Evolutionary conservation across 78 protist species (phyloP).

Genomic region (Salpingoeca rosetta): DNA sequence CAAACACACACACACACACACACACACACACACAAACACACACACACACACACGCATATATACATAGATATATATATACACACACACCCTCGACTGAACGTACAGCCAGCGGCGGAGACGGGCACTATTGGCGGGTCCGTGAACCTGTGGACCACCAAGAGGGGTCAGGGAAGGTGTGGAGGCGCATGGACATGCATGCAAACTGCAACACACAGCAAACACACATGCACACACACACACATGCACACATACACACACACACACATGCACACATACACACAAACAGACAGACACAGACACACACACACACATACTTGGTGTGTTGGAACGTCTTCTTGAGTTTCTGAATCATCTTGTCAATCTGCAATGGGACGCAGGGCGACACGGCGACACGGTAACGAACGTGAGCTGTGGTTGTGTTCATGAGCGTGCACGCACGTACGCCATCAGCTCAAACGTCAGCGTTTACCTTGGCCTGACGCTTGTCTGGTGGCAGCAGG

Average conservation of each 20-base stretch:
- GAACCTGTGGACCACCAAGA: background rate
- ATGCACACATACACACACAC: too few relatives aligned
- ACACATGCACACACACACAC: background rate
- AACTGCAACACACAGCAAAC: background rate
- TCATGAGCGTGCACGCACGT: too few relatives aligned
- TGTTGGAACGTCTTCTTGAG: slow-evolving; percentile 12
- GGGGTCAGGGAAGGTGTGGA: background rate
- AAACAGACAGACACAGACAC: background rate
- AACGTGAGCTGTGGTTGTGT: too few relatives aligned
- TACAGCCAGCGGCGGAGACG: background rate
- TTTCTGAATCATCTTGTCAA: slow-evolving; percentile 7
- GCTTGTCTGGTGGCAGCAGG: slow-evolving; percentile 34
- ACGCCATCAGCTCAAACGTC: too few relatives aligned
- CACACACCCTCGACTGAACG: too few relatives aligned
- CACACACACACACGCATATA: too few relatives aligned
- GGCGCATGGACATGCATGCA: background rate
- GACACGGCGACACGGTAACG: too few relatives aligned
- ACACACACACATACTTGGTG: slow-evolving; percentile 43
- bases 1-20: too few relatives aligned
- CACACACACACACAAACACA: too few relatives aligned
- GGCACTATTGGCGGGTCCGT: background rate
- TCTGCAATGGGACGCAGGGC: background rate
- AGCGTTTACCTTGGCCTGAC: too few relatives aligned
- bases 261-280: background rate
- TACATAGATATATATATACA: too few relatives aligned